Base-by-base conservation (phyloP, 495 filamentous ascomycete genomes). In the Penicillium longicatenatum region DNA sequence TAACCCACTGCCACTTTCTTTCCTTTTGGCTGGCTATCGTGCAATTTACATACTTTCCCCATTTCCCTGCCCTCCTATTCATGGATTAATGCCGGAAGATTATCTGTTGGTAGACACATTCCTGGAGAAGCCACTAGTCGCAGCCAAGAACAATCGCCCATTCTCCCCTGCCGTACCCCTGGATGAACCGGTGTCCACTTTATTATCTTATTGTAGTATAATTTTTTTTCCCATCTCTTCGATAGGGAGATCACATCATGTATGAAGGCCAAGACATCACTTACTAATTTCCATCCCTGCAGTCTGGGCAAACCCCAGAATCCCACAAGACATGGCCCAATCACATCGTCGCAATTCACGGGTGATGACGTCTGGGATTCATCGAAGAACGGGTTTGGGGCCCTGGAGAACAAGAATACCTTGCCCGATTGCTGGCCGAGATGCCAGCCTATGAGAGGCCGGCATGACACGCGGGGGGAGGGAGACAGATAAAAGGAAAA, bases 331-430 rank as follows among this genome's bases (percentile, higher is more conserved):
- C 9, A n/a, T 30, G 16, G 4, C 26, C 58, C 46, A 55, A 60
- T 51, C 58, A 55, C 17, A 6, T 30, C 37, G 20, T 35, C 35
- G 50, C 49, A 16, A 43, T 19, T 16, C 12, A 47, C 60, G 59
- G 68, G 57, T 66, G 60, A 60, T 71, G 65, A 68, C 68, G 68
- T 71, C 59, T 53, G 55, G 19, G 50, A 65, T 61, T 62, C 50
- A 51, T 44, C 10, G 19, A 17, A 11, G 14, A 37, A 46, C 43
- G 43, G n/a, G 21, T 24, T 46, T 46, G 14, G 21, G n/a, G 39
- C n/a, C 37, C 37, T 37, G 52, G 52, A 54, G 41, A 37, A 50
- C 37, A 39, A 12, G 37, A 12, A n/a, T 16, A 39, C n/a, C 22
- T 21, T 45, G 19, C 8, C 42, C 42, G 42, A 22, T 22, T 45